Percentiles rank a stretch among this genome's conserved stretches.
Conservation (phyloP, 768 basidiomycete species). For the Chalciporus pseudorubinellus region DNA sequence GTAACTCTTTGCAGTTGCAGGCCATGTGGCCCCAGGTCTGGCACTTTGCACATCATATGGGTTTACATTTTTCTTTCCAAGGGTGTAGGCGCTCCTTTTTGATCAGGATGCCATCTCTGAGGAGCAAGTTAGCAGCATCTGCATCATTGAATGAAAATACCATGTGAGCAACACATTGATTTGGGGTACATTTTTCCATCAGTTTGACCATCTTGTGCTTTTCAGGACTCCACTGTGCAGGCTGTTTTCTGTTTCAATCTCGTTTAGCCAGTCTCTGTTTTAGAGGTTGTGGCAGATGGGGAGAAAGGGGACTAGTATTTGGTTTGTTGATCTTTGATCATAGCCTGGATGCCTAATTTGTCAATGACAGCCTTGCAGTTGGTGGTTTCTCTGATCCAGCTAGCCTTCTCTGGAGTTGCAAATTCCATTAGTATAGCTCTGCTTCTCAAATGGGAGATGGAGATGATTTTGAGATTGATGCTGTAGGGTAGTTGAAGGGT, state of each 20-base stretch:
- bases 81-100: constrained; percentile 3
- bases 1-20: background rate
- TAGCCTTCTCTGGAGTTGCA: no score
- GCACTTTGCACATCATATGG: background rate
- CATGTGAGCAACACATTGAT: background rate
- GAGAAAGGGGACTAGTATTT: no score
- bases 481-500: no score
- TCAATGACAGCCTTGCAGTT: no score
- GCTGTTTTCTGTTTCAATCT: background rate
- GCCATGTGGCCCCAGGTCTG: constrained; percentile 4
- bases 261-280: background rate
- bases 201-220: background rate
- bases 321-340: no score
- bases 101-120: background rate
- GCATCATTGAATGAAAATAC: background rate
- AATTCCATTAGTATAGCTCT: no score
- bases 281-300: background rate
- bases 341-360: no score
- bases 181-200: fast-evolving
- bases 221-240: background rate
- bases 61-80: background rate
- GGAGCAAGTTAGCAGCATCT: background rate
- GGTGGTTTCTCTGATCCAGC: no score
- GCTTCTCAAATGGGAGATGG: no score
- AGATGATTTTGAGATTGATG: no score